Evolutionary conservation across 2,329 filamentous ascomycete species (phyloP), one percentile per base, ranked within the genome.

Genomic region (Colletotrichum sublineola): DNA sequence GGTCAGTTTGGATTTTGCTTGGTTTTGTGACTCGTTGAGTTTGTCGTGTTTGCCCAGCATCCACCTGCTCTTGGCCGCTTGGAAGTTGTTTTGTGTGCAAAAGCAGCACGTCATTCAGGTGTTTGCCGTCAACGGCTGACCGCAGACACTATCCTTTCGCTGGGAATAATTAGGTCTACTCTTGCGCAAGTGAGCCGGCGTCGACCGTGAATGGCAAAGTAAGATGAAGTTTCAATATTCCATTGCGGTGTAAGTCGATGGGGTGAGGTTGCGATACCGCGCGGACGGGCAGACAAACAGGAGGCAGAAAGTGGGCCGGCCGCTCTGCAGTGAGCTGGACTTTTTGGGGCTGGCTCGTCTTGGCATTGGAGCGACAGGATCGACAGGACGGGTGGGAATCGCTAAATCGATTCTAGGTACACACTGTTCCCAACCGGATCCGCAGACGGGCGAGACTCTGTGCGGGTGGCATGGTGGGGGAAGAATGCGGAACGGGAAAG

Each of bases 351-450:
- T 42, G 48, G 15, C 12, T 42, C 36, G 52, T 68, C 68, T 71
- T 57, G 64, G 68, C 65, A 68, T 42, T 48, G 52, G 44, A 24
- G 57, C 6, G 57, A 63, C 64, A 58, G 64, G 68, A 71, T 71
- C 64, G 50, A 15, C 68, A 15, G 33, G 36, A 31, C 29, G 62
- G 31, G 42, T 56, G 62, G 42, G 36, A 33, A 53, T 60, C 63
- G 56, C 56, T 24, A 11, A 40, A 18, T n/a, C 31, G 14, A 53
- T 18, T 42, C 31, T 12, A 40, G 11, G 24, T 24, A 24, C 24
- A 24, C 24, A 24, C 24, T 24, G 24, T 24, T 24, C 24, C 24
- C 24, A 24, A 24, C 24, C 24, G 24, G 24, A 24, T 24, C 24
- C 24, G 24, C n/a, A 60, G 57, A 60, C 40, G 50, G 50, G 68